Conservation (phyloP, 1,284 basidiomycete genomes). For the Porodaedalea pini region DNA sequence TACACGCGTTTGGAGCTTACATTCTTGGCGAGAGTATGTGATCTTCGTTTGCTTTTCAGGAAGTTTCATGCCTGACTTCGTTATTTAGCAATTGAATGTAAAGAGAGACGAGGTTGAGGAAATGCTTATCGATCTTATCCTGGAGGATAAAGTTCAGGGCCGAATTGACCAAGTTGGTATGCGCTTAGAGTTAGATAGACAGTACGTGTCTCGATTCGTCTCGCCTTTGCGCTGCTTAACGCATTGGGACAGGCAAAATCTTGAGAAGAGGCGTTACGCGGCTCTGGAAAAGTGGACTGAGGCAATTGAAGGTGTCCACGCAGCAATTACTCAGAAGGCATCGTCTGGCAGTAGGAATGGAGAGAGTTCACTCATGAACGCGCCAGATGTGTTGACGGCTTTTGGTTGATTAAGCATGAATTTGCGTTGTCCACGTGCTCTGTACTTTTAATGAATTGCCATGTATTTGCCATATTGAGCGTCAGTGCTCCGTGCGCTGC, state of each 20-base stretch:
- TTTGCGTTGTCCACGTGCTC: not conserved
- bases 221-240: not conserved
- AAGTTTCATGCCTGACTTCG: not conserved
- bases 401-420: not conserved
- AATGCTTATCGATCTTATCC: slow-evolving; percentile 87
- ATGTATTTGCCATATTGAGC: not conserved
- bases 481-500: not conserved
- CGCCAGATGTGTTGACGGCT: slow-evolving; percentile 9
- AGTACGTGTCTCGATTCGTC: slow-evolving; percentile 50
- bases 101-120: slow-evolving; percentile 87
- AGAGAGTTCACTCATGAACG: slow-evolving; percentile 11
- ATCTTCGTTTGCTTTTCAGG: slow-evolving; percentile 9
- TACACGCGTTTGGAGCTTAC: slow-evolving; percentile 91
- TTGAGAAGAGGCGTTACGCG: slow-evolving; percentile 80
- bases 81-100: slow-evolving; percentile 84
- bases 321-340: slow-evolving; percentile 70
- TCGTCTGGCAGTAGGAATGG: slow-evolving; percentile 36
- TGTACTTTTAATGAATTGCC: not conserved
- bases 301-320: slow-evolving; percentile 70
- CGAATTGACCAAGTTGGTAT: slow-evolving; percentile 95
- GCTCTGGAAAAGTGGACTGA: slow-evolving; percentile 81
- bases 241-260: slow-evolving; percentile 57
- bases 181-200: slow-evolving; percentile 83
- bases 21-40: slow-evolving; percentile 80
- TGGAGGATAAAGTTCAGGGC: slow-evolving; percentile 94